Base-by-base conservation (phyloP, 2,329 filamentous ascomycete genomes). In the Tolypocladium cylindrosporum region DNA sequence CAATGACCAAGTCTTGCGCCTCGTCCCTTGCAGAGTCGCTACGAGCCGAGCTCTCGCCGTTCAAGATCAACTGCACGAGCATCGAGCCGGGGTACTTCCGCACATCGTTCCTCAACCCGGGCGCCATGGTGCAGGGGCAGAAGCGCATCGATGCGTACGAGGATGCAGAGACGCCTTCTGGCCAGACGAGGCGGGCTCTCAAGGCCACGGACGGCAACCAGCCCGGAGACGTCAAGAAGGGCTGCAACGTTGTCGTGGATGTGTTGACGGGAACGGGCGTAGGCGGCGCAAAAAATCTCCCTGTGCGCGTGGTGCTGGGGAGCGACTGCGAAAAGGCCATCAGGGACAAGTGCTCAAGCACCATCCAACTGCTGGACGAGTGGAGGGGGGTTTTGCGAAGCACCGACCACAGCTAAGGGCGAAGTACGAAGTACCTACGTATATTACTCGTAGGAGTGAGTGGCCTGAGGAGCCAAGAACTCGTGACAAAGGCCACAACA, bases 31-130 rank as follows among this genome's bases (percentile, higher is more conserved):
- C 74, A 3, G 77, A 79, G 57, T 72, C 73, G 0, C 68, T 82
- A 2, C 66, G 66, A 0, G 59, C 66, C 0, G 80, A 83, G 66
- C 66, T 82, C 1, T 64, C 62, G 1, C 72, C 74, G 0, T 79
- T 83, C 36, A 72, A 75, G 5, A 73, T 83, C 43, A 62, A 68
- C 1, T 73, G 75, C 1, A 61, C 70, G 0, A 65, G 73, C 1
- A 67, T 83, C 3, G 79, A 81, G 59, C 79, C 80, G 0, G 81
- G 80, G 0, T 78, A 79, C 58, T 83, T 83, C 64, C 75, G 80
- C 2, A 83, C 79, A 0, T 68, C 65, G 0, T 77, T 84, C 55
- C 71, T 83, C 9, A 73, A 75, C 56, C 60, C 67, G 0, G 72
- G 69, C 0, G 68, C 65, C 1, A 65, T 61, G 51, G 67, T 63